Evolutionary conservation across 176 grass and related monocot genomes (phyloP).

Genomic region (Triticum aestivum): IWGSC_CS_RefSeq_v2.1 NC_057812.1:88705654-88706153

Average conservation of each 20-base stretch:
- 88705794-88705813: constrained; percentile 10
- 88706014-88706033: not conserved
- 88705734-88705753: not conserved
- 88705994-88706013: not conserved
- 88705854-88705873: not conserved
- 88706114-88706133: constrained; percentile 16
- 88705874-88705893: not conserved
- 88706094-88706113: not conserved
- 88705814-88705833: not conserved
- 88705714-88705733: too few species aligned
- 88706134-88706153: not conserved
- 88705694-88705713: too few species aligned
- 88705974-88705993: not conserved
- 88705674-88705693: too few species aligned
- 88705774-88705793: not conserved
- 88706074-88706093: not conserved
- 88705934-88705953: not conserved
- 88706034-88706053: constrained; percentile 16
- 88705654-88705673: not conserved
- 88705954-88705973: constrained; percentile 16
- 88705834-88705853: not conserved
- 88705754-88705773: not conserved
- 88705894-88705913: not conserved
- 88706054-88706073: not conserved
- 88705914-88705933: not conserved